Base-by-base conservation (phyloP, 2,329 filamentous ascomycete species). In the Botryotinia calthae region DNA sequence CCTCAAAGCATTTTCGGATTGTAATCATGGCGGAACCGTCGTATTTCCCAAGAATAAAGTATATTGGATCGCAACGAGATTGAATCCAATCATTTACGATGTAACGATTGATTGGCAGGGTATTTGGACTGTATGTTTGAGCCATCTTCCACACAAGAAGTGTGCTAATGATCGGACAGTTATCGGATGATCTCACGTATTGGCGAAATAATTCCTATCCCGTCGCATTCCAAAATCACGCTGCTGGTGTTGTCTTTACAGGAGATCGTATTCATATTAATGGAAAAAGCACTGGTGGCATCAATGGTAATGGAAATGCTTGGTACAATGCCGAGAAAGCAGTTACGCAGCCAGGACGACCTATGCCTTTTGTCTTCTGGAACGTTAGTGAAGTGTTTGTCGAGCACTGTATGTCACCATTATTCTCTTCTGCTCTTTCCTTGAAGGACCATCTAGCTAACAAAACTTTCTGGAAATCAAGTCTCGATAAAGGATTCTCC, bases 361-460 rank as follows among this genome's bases (percentile, higher is more conserved):
- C 86, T 0, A 88, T 88, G 86, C 86, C 86, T 0, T 88, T 88
- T 73, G 86, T 88, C 6, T 84, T 87, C 70, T 88, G 86, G 87
- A 88, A 88, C 75, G 84, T 86, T 4, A 84, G 83, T n/a, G 83
- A 87, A 70, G 86, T 88, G 3, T 80, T 81, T 6, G 85, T 88
- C n/a, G 81, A 83, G 34, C 84, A 87, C 72, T 88, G 78, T 79
- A 75, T 75, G 75, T 76, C 20, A n/a, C 28, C 25, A n/a, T 54
- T 2, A 16, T 18, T 14, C 25, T 28, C 34, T 10, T 8, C 20
- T 14, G 8, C 31, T 34, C 20, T 61, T 61, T 18, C 28, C 1
- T 4, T 1, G 2, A 44, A 44, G 25, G 42, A 22, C 42, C 61
- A 63, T 25, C 3, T 14, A 37, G 31, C 37, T 70, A 58, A 70